These are phyloP conservation scores for Sporothrix pseudoabietina DNA, from an alignment of 2,329 filamentous ascomycete genomes.

Conservation along the genomic window DNA sequence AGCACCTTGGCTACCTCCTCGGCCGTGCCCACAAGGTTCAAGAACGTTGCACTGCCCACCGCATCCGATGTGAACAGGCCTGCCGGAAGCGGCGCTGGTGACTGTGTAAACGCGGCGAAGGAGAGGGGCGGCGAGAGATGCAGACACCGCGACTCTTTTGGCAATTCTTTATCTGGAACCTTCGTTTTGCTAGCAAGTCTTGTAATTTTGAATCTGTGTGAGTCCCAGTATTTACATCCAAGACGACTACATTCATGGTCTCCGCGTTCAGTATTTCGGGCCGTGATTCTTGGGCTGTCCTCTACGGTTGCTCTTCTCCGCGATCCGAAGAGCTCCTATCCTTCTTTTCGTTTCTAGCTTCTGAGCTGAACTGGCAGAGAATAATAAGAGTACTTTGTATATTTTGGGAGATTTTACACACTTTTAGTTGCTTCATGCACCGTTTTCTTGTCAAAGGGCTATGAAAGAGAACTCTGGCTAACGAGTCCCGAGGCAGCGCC, in stretches of 20 bases:
- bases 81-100: slow-evolving; percentile 35
- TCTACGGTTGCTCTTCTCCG: slow-evolving; percentile 15
- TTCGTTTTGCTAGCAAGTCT: no score
- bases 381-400: neutral
- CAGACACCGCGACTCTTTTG: no score
- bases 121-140: slow-evolving; percentile 5
- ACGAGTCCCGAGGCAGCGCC: slow-evolving; percentile 15
- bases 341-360: neutral
- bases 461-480: slow-evolving; percentile 11
- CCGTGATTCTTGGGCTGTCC: neutral
- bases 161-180: no score
- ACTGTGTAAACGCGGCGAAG: slow-evolving; percentile 17
- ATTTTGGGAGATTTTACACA: neutral
- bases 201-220: no score
- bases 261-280: neutral
- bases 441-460: neutral
- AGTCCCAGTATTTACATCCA: neutral
- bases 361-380: neutral
- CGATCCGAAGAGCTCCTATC: neutral
- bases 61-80: slow-evolving; percentile 18
- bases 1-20: slow-evolving; percentile 26
- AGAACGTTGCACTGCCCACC: neutral
- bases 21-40: slow-evolving; percentile 18
- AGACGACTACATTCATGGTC: neutral
- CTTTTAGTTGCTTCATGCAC: neutral